Base-by-base conservation (phyloP, 495 filamentous ascomycete species). In the Cladorrhinum samala region DNA sequence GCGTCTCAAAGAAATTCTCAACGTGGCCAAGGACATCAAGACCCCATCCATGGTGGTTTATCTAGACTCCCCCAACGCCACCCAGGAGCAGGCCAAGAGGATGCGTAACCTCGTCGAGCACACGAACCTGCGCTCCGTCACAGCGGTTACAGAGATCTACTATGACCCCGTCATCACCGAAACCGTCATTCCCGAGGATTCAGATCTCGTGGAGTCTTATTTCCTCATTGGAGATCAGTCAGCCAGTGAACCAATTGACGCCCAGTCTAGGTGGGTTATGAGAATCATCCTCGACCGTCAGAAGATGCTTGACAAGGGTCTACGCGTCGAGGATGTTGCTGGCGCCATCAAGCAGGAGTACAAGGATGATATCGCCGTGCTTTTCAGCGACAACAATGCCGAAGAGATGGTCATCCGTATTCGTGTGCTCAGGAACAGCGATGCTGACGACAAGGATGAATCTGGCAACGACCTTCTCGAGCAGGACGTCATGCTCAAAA, bases 1-100 rank as follows among this genome's bases (percentile, higher is more conserved):
- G 44, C 91, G 93, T 81, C 78, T 99, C 17, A 99, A 99, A 81
- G 93, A 99, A 72, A 97, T 99, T 82, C 75, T 99, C 36, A 97
- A 99, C 66, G 87, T 97, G 39, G 92, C 93, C 2, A 88, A 83
- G 53, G 94, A 96, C 65, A 95, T 99, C 77, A 99, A 99, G 78
- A 99, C 93, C 0, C 93, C 93, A 5, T 91, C 89, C 14, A 96
- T 96, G 92, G 83, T 86, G 42, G 88, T 99, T n/a, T 95, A 90
- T 62, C 83, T 93, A 56, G 76, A 85, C 39, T 71, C 73, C 16
- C 61, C 70, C 8, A 74, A 74, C 46, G 74, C 75, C 18, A 80
- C 83, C 44, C 84, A 94, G 66, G 86, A 93, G 44, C 77, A 77
- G 44, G 89, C 89, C n/a, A 96, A 95, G 77, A 70, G 74, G 41